Conservation (phyloP, 768 basidiomycete species). For the Amanita molliuscula region DNA sequence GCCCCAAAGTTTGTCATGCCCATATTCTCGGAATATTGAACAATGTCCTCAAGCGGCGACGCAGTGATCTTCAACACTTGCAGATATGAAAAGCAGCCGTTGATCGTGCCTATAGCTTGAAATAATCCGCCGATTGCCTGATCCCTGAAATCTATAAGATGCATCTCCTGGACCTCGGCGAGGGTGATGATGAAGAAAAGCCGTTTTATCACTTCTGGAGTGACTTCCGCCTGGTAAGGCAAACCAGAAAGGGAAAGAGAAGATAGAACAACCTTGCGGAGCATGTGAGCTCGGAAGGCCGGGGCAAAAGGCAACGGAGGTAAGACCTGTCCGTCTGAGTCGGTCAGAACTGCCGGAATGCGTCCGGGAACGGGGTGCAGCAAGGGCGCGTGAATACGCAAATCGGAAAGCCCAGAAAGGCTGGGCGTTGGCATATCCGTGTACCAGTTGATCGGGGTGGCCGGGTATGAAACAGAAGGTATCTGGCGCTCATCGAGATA, state of each 20-base stretch:
- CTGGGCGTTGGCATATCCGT: not conserved
- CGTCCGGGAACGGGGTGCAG: conserved; percentile 5
- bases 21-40: not conserved
- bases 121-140: conserved; percentile 3
- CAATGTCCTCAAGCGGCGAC: not conserved
- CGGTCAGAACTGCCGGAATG: not conserved
- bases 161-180: not conserved
- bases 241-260: conserved; percentile 4
- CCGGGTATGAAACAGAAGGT: not conserved
- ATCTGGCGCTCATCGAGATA: conserved; percentile 4
- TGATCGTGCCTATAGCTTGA: not conserved
- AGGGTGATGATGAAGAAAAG: conserved; percentile 3
- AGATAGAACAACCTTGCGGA: not conserved
- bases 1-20: conserved; percentile 2
- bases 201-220: not conserved
- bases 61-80: not conserved
- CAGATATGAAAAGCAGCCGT: conserved; percentile 2
- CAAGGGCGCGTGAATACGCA: conserved; percentile 3
- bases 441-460: conserved; percentile 3
- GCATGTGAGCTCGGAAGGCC: not conserved
- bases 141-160: conserved; percentile 1
- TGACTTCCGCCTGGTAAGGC: not conserved
- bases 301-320: conserved; percentile 1
- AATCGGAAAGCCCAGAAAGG: not conserved
- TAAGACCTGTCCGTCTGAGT: not conserved